Base-by-base conservation (phyloP, 2,329 filamentous ascomycete genomes). In the Cytospora piceicola region DNA sequence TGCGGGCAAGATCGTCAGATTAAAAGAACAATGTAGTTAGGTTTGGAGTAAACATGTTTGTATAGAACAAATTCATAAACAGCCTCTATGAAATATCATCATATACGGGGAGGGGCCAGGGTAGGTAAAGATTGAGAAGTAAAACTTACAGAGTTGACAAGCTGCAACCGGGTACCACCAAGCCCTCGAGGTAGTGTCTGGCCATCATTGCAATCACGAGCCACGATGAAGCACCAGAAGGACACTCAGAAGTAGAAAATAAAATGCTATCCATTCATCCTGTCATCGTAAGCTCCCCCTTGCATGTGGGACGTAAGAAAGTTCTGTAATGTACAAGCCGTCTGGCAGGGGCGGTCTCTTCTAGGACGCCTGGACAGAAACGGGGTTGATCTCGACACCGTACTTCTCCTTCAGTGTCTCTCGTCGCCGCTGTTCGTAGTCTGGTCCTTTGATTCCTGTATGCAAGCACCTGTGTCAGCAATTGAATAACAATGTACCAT, bases 401-500 rank as follows among this genome's bases (percentile, higher is more conserved):
- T 97, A 97, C 78, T 89, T 92, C 79, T 93, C 89, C 85, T 92
- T 89, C 77, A 97, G 85, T 72, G 92, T 86, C 81, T 93, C 83
- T 71, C 88, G 87, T 77, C 94, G 88, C 77, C 94, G 85, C 82
- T 96, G 92, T 72, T 92, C 90, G 75, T 95, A 97, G 60, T 92
- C 92, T 20, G 91, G 89, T 51, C 86, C 90, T 71, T 89, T 85
- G 72, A 97, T 92, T 63, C 91, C 93, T 97, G 71, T 9, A n/a
- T 22, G 1, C n/a, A 22, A 49, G n/a, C 11, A 24, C 46, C 9
- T 24, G 62, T 67, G 65, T 63, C 59, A 70, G 62, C 61, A 53
- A 7, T 39, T 54, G 58, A 64, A 53, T 58, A 54, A 54, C 36
- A 20, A 20, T 46, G 27, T 29, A 32, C 54, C 24, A 22, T 32